These are phyloP conservation scores for Flaveria bidentis DNA, from an alignment of 129 eudicot genomes.

Conservation along the genomic window DNA sequence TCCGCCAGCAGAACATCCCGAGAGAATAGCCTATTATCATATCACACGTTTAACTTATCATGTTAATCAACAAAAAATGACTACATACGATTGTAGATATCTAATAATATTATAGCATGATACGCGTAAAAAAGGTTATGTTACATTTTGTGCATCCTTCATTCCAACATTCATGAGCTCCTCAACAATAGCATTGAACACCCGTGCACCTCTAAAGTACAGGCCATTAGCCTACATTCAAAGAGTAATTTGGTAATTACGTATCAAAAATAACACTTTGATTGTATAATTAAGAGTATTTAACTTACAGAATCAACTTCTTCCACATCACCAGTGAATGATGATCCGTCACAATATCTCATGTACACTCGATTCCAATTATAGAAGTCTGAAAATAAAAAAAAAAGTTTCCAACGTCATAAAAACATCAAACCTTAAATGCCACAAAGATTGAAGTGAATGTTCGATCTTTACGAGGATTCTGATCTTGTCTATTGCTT, in stretches of 20 bases:
- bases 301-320: conserved; percentile 41
- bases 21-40: conserved; percentile 32
- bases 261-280: not conserved
- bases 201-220: conserved; percentile 59
- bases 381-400: conserved; percentile 46
- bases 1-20: conserved; percentile 51
- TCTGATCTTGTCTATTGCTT: conserved; percentile 36
- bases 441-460: not conserved
- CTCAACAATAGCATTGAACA: conserved; percentile 50
- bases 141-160: conserved; percentile 47
- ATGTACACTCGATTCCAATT: conserved; percentile 59
- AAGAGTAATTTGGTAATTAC: not conserved
- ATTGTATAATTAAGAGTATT: not conserved
- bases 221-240: conserved; percentile 42
- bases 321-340: conserved; percentile 61
- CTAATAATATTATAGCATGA: not conserved
- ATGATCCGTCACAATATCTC: conserved; percentile 68
- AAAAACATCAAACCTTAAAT: not conserved
- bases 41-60: not conserved
- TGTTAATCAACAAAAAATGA: not conserved
- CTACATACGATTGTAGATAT: not conserved
- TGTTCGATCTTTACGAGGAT: conserved; percentile 38
- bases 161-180: conserved; percentile 55
- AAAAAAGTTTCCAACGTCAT: not conserved
- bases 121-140: not conserved